phyloP scores from a whole-genome alignment of 23 red algal genomes.

The Cyanidium caldarium region DNA sequence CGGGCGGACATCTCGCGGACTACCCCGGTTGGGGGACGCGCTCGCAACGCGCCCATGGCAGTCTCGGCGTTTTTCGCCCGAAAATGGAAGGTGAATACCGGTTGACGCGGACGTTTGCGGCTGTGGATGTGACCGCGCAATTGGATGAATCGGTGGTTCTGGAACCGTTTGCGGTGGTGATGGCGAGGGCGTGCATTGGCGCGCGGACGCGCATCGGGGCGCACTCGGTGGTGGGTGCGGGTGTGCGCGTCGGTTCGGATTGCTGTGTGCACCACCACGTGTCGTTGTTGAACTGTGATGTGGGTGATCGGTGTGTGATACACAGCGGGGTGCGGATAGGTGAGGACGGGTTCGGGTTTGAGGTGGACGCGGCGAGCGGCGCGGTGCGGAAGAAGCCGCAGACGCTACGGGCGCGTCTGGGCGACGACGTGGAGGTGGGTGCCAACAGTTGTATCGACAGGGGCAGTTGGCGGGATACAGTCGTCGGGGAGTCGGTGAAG shows the following conservation, averaged over 20 bases:
- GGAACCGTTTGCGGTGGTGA: background rate
- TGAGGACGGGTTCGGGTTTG: constrained; percentile 39
- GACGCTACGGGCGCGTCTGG: background rate
- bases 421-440: constrained; percentile 20
- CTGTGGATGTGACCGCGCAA: background rate
- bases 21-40: too few species aligned
- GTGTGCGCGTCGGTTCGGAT: background rate
- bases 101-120: background rate
- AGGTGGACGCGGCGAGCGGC: constrained; percentile 1
- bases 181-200: constrained; percentile 1
- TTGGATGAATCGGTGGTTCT: background rate
- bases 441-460: constrained; percentile 24
- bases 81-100: constrained; percentile 6
- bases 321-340: constrained; percentile 24
- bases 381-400: constrained; percentile 23
- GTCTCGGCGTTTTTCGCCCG: too few species aligned
- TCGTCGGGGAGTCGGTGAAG: constrained; percentile 9
- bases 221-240: background rate
- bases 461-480: constrained; percentile 33
- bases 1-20: too few species aligned
- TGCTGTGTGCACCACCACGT: background rate
- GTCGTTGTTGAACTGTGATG: constrained; percentile 7
- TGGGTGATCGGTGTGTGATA: constrained; percentile 28
- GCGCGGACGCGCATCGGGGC: background rate
- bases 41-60: too few species aligned